phyloP scores from a whole-genome alignment of 78 protist species.

The Dictyostelium brefeldianum region DNA sequence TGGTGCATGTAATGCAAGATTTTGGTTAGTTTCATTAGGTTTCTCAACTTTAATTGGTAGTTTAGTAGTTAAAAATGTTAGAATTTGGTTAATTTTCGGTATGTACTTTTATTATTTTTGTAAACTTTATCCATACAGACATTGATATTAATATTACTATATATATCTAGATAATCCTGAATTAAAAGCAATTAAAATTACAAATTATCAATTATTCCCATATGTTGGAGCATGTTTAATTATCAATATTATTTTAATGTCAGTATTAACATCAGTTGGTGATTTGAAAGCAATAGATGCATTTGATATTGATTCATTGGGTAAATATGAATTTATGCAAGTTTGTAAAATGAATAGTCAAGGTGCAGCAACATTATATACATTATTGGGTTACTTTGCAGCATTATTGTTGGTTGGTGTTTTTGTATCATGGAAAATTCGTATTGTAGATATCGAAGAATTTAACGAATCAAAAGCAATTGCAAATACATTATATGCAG shows the following conservation, averaged over 20 bases:
- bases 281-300: neutral
- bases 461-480: constrained; percentile 57
- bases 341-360: constrained; percentile 16
- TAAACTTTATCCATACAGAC: no score
- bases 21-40: constrained; percentile 62
- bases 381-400: constrained; percentile 19
- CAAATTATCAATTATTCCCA: constrained; percentile 67
- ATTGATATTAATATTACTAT: no score
- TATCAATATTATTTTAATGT: constrained; percentile 32
- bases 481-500: constrained; percentile 28
- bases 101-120: no score
- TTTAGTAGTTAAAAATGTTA: constrained; percentile 54
- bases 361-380: constrained; percentile 20
- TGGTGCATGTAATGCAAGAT: constrained; percentile 22
- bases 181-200: constrained; percentile 47
- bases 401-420: constrained; percentile 36
- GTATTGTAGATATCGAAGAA: constrained; percentile 68
- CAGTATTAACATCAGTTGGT: constrained; percentile 16
- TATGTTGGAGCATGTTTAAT: constrained; percentile 15
- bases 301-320: neutral
- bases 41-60: constrained; percentile 44
- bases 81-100: constrained; percentile 56
- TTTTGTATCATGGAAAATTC: constrained; percentile 69
- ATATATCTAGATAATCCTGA: constrained; percentile 72
- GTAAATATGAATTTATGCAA: constrained; percentile 28